A percentile compares a stretch with the other conserved stretches of the same genome.
phyloP scores from a whole-genome alignment of 495 filamentous ascomycete genomes.

The Talaromyces ruber region DNA sequence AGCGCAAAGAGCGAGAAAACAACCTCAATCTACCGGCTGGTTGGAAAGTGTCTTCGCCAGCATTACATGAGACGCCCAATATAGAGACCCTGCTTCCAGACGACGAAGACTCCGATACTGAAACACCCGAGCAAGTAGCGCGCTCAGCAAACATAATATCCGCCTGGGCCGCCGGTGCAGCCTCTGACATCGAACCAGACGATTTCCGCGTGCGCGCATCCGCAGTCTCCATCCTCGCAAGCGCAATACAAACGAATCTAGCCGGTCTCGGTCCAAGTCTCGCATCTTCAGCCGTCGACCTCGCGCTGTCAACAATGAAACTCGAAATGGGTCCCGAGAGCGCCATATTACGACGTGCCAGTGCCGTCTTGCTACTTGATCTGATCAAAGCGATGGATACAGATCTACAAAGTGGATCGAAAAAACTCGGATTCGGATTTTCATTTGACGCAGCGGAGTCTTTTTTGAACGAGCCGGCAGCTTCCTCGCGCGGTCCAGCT shows the following conservation, averaged over 20 bases:
- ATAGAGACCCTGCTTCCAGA: slow-evolving; percentile 34
- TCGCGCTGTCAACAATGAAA: slow-evolving; percentile 56
- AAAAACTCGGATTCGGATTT: slow-evolving; percentile 49
- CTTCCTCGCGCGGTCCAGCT: slow-evolving; percentile 9
- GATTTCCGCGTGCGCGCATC: slow-evolving; percentile 73
- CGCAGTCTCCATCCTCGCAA: slow-evolving; percentile 63
- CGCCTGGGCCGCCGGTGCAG: slow-evolving; percentile 64
- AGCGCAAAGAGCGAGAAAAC: slow-evolving; percentile 25
- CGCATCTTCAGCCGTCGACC: slow-evolving; percentile 53
- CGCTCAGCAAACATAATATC: slow-evolving; percentile 56
- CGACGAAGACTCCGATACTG: slow-evolving; percentile 30
- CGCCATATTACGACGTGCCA: slow-evolving; percentile 66
- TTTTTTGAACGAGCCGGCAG: neutral
- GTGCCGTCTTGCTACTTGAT: slow-evolving; percentile 58
- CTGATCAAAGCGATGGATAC: slow-evolving; percentile 58
- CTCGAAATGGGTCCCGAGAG: slow-evolving; percentile 55
- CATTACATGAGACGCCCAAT: slow-evolving; percentile 3
- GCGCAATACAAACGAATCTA: slow-evolving; percentile 58
- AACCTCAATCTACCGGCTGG: slow-evolving; percentile 15
- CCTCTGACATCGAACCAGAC: slow-evolving; percentile 45
- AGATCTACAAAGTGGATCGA: slow-evolving; percentile 41
- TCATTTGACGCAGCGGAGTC: slow-evolving; percentile 16
- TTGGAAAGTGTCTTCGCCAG: slow-evolving; percentile 23
- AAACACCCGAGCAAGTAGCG: slow-evolving; percentile 41
- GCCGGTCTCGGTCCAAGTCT: slow-evolving; percentile 46